Evolutionary conservation across 768 basidiomycete genomes (phyloP).

Genomic region (Holtermanniella nyarrowii): DNA sequence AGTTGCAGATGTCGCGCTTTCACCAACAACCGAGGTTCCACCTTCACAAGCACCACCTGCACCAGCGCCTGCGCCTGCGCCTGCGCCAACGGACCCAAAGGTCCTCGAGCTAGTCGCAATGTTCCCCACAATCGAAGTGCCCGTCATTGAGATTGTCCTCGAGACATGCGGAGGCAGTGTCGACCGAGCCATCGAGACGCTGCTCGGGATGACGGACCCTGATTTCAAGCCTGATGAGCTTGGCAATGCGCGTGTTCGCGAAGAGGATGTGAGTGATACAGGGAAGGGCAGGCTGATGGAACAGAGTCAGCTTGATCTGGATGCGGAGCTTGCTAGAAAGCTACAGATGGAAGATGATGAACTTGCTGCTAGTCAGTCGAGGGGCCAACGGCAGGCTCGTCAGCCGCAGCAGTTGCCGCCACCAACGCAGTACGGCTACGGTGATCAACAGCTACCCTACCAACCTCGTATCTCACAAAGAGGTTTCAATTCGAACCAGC

Average conservation of each 20-base stretch:
- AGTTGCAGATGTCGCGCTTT: too few relatives aligned
- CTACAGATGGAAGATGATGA: conserved; percentile 38
- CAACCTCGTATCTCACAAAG: conserved; percentile 32
- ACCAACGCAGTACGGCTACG: background rate
- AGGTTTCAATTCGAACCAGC: conserved; percentile 3
- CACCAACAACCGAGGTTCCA: background rate
- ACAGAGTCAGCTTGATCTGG: conserved; percentile 35
- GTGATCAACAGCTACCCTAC: conserved; percentile 28
- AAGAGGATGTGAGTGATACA: conserved; percentile 25
- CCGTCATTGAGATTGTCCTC: conserved; percentile 37
- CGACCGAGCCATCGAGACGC: conserved; percentile 38
- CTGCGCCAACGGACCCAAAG: conserved; percentile 15
- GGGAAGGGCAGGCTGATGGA: background rate
- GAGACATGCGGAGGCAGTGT: conserved; percentile 30
- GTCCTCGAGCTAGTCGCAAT: conserved; percentile 27
- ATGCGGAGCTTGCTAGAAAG: conserved; percentile 39
- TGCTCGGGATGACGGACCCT: conserved; percentile 40
- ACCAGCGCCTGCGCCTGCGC: conserved; percentile 1
- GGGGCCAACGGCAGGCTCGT: background rate
- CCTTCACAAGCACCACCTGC: background rate
- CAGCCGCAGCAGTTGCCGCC: conserved; percentile 6
- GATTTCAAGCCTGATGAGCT: conserved; percentile 34
- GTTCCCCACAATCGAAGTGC: conserved; percentile 36
- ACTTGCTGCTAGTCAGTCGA: conserved; percentile 3
- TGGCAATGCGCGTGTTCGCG: conserved; percentile 5